phyloP scores from a whole-genome alignment of 1,139 yeast genomes.

The Hanseniaspora gamundiae region DNA sequence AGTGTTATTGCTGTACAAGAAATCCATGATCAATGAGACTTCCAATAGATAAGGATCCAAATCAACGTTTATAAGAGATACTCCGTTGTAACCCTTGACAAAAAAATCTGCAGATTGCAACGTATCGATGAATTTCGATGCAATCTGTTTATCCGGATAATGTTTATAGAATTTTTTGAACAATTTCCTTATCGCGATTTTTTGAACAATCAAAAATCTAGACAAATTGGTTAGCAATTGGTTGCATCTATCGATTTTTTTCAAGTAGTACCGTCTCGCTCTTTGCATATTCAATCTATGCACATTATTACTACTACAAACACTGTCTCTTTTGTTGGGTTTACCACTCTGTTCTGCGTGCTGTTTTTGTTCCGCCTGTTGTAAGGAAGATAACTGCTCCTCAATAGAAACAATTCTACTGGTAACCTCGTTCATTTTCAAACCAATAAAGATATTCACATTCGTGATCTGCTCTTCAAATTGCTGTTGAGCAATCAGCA shows the following conservation, averaged over 20 bases:
- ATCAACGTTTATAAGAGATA: constrained; percentile 54
- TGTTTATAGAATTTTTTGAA: constrained; percentile 70
- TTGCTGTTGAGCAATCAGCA: constrained; percentile 18
- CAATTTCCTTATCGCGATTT: constrained; percentile 69
- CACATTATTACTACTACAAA: constrained; percentile 7
- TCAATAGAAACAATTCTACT: constrained; percentile 20
- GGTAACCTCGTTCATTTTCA: constrained; percentile 22
- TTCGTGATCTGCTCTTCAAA: constrained; percentile 27
- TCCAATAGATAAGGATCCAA: constrained; percentile 53
- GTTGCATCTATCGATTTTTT: constrained; percentile 14
- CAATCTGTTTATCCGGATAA: constrained; percentile 26
- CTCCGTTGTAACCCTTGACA: constrained; percentile 26
- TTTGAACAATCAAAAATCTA: constrained; percentile 66
- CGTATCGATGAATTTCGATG: constrained; percentile 22
- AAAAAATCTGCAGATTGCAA: constrained; percentile 26
- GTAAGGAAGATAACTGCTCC: constrained; percentile 12
- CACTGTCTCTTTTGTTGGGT: constrained; percentile 4
- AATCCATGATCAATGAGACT: constrained; percentile 46
- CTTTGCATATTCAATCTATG: constrained; percentile 12
- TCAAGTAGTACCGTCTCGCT: constrained; percentile 11
- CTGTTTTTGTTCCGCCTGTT: constrained; percentile 4
- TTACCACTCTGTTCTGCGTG: too few species aligned
- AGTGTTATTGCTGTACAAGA: constrained; percentile 23
- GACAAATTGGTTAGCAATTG: constrained; percentile 54
- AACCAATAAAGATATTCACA: constrained; percentile 18